A percentile compares a stretch with the other conserved stretches of the same genome.
These are phyloP conservation scores for Spergularia marina DNA, from an alignment of 148 eudicot genomes.

Conservation along the genomic window DNA sequence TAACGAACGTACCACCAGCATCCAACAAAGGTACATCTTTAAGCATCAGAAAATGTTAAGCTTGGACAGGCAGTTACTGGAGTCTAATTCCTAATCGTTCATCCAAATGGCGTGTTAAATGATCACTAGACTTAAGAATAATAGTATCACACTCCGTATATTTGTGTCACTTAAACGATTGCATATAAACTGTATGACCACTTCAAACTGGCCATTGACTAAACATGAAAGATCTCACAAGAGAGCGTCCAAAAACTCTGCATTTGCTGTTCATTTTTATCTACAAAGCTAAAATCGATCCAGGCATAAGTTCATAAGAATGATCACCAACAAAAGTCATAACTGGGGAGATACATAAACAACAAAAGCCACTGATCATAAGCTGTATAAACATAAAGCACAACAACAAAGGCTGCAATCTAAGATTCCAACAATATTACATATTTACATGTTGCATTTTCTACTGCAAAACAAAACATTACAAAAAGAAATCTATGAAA, in stretches of 20 bases:
- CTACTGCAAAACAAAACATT: not conserved
- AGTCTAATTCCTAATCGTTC: not conserved
- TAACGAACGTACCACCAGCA: no score
- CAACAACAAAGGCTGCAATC: not conserved
- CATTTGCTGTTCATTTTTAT: not conserved
- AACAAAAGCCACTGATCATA: not conserved
- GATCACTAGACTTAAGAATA: no score
- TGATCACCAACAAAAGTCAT: not conserved
- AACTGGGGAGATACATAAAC: not conserved
- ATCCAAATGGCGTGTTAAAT: no score
- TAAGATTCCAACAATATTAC: no score
- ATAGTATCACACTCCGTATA: no score
- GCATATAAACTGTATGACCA: not conserved
- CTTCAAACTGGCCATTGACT: not conserved
- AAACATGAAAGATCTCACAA: not conserved
- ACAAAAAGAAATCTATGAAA: not conserved
- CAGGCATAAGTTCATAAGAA: not conserved
- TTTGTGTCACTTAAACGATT: not conserved
- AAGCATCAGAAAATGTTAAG: no score
- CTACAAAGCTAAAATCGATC: not conserved
- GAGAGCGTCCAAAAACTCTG: not conserved
- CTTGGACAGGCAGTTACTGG: not conserved
- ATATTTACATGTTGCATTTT: not conserved
- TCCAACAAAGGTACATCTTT: no score
- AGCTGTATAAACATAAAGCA: not conserved